These are phyloP conservation scores for Monosporascus sp. DNA, from an alignment of 2,329 filamentous ascomycete genomes.

Conservation along the genomic window DNA sequence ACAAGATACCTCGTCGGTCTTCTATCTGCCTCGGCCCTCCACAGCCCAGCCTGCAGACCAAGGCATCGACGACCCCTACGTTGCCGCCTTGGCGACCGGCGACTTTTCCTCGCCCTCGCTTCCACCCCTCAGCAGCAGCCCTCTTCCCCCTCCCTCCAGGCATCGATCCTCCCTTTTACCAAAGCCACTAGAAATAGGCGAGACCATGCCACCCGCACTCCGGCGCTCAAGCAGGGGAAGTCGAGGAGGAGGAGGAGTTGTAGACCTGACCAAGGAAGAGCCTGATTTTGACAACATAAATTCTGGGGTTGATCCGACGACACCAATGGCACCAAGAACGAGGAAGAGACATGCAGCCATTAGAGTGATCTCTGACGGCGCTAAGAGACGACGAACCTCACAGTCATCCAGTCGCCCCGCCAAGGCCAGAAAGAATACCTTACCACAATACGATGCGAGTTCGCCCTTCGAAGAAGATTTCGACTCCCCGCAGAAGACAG, in stretches of 20 bases:
- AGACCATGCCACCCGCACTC: slow-evolving; percentile 15
- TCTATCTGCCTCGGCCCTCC: slow-evolving; percentile 3
- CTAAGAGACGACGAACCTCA: slow-evolving; percentile 16
- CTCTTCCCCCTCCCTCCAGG: slow-evolving; percentile 8
- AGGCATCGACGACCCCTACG: slow-evolving; percentile 17
- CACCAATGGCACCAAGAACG: slow-evolving; percentile 16
- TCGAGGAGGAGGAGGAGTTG: slow-evolving; percentile 12
- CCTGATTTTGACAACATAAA: slow-evolving; percentile 10
- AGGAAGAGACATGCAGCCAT: slow-evolving; percentile 12
- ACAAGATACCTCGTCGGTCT: neutral
- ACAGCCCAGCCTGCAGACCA: slow-evolving; percentile 4
- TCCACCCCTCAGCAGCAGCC: slow-evolving; percentile 20
- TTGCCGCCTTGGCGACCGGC: slow-evolving; percentile 14
- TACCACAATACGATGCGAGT: slow-evolving; percentile 17
- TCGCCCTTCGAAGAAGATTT: slow-evolving; percentile 23
- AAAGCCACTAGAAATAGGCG: slow-evolving; percentile 11
- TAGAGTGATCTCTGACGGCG: slow-evolving; percentile 3
- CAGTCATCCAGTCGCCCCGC: slow-evolving; percentile 13
- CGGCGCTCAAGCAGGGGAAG: slow-evolving; percentile 9
- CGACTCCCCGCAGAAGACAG: slow-evolving; percentile 2
- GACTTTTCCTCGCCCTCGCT: slow-evolving; percentile 27
- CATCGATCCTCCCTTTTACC: slow-evolving; percentile 7
- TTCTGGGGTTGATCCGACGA: slow-evolving; percentile 16
- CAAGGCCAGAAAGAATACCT: slow-evolving; percentile 23
- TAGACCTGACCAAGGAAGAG: slow-evolving; percentile 23